Evolutionary conservation across 768 basidiomycete genomes (phyloP).

Genomic region (Naganishia kalamii): DNA sequence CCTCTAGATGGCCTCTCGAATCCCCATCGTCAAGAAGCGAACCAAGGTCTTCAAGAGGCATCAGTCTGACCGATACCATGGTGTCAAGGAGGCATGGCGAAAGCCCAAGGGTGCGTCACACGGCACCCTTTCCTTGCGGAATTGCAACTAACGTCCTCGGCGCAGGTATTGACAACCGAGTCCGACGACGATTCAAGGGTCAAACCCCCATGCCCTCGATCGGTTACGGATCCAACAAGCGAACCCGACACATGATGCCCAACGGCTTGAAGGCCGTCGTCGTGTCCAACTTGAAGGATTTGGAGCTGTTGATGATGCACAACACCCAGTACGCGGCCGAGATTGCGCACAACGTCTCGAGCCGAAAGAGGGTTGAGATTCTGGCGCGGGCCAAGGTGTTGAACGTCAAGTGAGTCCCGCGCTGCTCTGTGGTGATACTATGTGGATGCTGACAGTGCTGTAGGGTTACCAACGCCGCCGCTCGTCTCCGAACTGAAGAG

Average conservation of each 20-base stretch:
- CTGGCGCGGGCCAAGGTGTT: slow-evolving; percentile 65
- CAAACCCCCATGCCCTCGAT: slow-evolving; percentile 96
- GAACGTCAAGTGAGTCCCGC: slow-evolving; percentile 60
- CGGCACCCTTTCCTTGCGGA: too few species aligned
- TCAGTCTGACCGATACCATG: slow-evolving; percentile 94
- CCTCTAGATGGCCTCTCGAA: slow-evolving; percentile 42
- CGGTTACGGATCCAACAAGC: slow-evolving; percentile 85
- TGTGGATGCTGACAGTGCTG: neutral
- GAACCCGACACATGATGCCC: slow-evolving; percentile 92
- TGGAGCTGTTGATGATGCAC: slow-evolving; percentile 96
- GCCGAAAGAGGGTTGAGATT: slow-evolving; percentile 86
- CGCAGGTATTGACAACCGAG: slow-evolving; percentile 80
- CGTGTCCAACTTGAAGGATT: slow-evolving; percentile 83
- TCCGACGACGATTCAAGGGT: slow-evolving; percentile 60
- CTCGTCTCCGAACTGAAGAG: slow-evolving; percentile 92
- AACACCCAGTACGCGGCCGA: slow-evolving; percentile 92
- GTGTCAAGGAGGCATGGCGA: slow-evolving; percentile 97
- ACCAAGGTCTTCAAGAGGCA: slow-evolving; percentile 99
- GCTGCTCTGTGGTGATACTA: neutral
- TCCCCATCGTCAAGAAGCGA: slow-evolving; percentile 89
- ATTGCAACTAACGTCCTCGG: neutral
- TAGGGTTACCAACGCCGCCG: slow-evolving; percentile 79
- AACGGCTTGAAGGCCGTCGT: slow-evolving; percentile 93
- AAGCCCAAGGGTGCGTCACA: slow-evolving; percentile 73
- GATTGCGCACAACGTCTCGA: slow-evolving; percentile 92